Base-by-base conservation (phyloP, 2,329 filamentous ascomycete genomes). In the Hymenoscyphus infarciens region DNA sequence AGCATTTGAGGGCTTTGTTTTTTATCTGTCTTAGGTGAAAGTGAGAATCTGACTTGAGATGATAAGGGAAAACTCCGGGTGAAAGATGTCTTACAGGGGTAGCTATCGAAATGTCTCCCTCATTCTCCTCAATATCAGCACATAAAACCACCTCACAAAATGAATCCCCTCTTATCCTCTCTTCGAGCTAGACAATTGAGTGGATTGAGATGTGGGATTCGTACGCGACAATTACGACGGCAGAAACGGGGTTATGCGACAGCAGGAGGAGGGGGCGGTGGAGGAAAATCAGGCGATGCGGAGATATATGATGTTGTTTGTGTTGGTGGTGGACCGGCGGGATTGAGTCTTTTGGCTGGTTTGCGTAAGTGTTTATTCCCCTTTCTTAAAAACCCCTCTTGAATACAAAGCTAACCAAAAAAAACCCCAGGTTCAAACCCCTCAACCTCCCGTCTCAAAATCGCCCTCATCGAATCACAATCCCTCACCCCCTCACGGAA, bases 381-480 rank as follows among this genome's bases (percentile, higher is more conserved):
- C n/a, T n/a, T n/a, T n/a, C n/a, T n/a, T n/a, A n/a, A n/a, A n/a
- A n/a, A n/a, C n/a, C n/a, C n/a, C n/a, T n/a, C n/a, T n/a, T n/a
- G n/a, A n/a, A n/a, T n/a, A 27, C 25, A 19, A 13, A 49, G 22
- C 42, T 49, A 22, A 7, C 29, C 11, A 45, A 59, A 8, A 7
- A 31, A 49, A 27, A 27, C n/a, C n/a, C n/a, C 65, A 95, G 91
- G 90, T 69, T 83, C 91, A 13, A 92, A 89, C 19, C 87, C 89
- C 5, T 78, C 84, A 19, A 96, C 95, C 2, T 85, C 88, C 33
- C 82, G 86, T 65, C 85, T 99, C 29, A 90, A 89, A 71, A 84
- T 97, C 53, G 95, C 94, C 64, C 86, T 99, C 64, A 84, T 99
- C 71, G 95, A 99, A 80, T 88, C 88, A 39, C 93, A 97, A 77